A percentile compares a stretch with the other conserved stretches of the same genome.
phyloP scores from a whole-genome alignment of 2,329 filamentous ascomycete genomes.

The Calonectria honghensis region DNA sequence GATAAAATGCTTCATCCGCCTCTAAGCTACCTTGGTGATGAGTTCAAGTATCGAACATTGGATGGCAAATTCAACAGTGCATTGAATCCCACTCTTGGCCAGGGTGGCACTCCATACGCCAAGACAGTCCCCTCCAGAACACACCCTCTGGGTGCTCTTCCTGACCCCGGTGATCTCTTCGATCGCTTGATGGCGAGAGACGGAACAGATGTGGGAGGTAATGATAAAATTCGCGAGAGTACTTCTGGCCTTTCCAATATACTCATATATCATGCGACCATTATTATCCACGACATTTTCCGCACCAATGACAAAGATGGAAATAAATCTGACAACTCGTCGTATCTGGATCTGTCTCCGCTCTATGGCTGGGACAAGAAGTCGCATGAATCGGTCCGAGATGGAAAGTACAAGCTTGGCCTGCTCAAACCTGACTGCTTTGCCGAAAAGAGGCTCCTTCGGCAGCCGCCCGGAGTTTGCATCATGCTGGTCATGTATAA shows the following conservation, averaged over 20 bases:
- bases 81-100: slow-evolving; percentile 55
- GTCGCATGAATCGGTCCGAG: slow-evolving; percentile 59
- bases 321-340: slow-evolving; percentile 62
- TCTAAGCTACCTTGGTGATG: slow-evolving; percentile 51
- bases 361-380: slow-evolving; percentile 63
- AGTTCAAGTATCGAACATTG: slow-evolving; percentile 52
- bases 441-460: slow-evolving; percentile 77
- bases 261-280: slow-evolving; percentile 69
- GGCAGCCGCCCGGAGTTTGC: slow-evolving; percentile 80
- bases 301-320: slow-evolving; percentile 58
- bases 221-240: slow-evolving; percentile 55
- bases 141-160: slow-evolving; percentile 51
- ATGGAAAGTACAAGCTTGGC: slow-evolving; percentile 59
- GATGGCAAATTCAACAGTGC: slow-evolving; percentile 57
- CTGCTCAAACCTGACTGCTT: slow-evolving; percentile 75
- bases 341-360: slow-evolving; percentile 68
- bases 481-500: slow-evolving; percentile 83
- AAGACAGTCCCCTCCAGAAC: slow-evolving; percentile 55
- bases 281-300: slow-evolving; percentile 72
- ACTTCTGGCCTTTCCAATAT: slow-evolving; percentile 66
- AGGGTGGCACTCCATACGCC: slow-evolving; percentile 56
- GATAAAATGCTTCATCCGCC: slow-evolving; percentile 50
- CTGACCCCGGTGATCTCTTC: slow-evolving; percentile 57
- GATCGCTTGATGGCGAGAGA: slow-evolving; percentile 57
- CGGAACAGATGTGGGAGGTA: slow-evolving; percentile 17